Base-by-base conservation (phyloP, 768 basidiomycete genomes). In the Collybia sordida region DNA sequence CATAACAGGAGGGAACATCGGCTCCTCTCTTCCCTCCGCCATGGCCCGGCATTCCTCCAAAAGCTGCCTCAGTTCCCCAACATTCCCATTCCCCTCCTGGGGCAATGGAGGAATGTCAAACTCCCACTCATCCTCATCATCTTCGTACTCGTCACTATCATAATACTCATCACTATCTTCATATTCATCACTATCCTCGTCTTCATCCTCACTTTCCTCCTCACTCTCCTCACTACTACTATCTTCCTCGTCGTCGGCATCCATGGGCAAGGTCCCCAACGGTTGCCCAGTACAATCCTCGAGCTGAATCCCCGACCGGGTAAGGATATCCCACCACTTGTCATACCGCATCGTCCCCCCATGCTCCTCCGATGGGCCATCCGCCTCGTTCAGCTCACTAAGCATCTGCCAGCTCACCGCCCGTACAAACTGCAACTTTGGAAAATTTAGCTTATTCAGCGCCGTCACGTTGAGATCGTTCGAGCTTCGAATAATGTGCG, bases 201-300 rank as follows among this genome's bases (percentile, higher is more conserved):
- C 66, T 0, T 63, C 62, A 3, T 66, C 69, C 0, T 63, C 66
- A 0, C 65, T 66, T 1, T 62, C 68, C 0, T 65, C 63, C 11
- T 68, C 63, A 0, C 65, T 63, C 2, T 58, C 61, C 6, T 62
- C 64, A 0, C 60, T 61, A 0, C 60, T 57, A 2, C 58, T 62
- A 9, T 61, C 59, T 31, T 42, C 27, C 0, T 53, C 62, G 1
- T 59, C 63, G 1, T 56, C 63, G 9, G 69, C 71, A 37, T 69
- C 67, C 34, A 64, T 58, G 6, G 78, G 79, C 22, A 80, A 58
- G 1, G 68, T 72, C 0, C 89, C 89, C 31, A 91, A 65, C 45
- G 72, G 56, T 11, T 71, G 79, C 0, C 86, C 88, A 0, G 89
- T 90, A 59, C 88, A 90, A 63, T 91, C 89, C 65, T 91, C 88